Evolutionary conservation across 768 basidiomycete genomes (phyloP).

Genomic region (Psilocybe sp.): DNA sequence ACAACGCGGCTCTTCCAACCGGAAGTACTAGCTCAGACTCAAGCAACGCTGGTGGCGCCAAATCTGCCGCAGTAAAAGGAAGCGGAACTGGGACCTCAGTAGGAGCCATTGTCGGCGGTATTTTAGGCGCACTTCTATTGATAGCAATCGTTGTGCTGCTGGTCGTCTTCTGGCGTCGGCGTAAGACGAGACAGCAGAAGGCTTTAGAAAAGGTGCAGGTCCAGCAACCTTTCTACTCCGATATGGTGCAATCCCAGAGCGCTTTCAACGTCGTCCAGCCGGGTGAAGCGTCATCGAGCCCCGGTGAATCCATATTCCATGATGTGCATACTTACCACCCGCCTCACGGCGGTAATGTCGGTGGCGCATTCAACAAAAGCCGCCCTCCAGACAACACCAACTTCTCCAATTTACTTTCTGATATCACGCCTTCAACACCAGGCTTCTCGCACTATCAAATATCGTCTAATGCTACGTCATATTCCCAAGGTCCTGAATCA

Average conservation of each 20-base stretch:
- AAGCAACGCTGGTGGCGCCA: not conserved
- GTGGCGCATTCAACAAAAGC: too few relatives aligned
- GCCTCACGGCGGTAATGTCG: too few relatives aligned
- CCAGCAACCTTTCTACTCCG: too few relatives aligned
- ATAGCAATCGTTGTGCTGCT: not conserved
- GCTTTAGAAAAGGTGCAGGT: not conserved
- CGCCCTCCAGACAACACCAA: too few relatives aligned
- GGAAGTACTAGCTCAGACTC: not conserved
- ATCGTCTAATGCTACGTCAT: not conserved
- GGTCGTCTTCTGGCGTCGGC: not conserved
- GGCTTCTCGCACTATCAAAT: not conserved
- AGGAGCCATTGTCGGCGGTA: constrained; percentile 5
- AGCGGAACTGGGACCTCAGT: not conserved
- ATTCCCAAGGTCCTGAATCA: too few relatives aligned
- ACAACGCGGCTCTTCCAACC: not conserved
- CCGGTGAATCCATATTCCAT: too few relatives aligned
- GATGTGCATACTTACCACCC: too few relatives aligned
- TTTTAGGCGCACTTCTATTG: constrained; percentile 1
- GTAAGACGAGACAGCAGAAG: not conserved
- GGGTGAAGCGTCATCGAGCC: too few relatives aligned
- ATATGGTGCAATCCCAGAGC: too few relatives aligned
- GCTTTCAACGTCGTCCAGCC: too few relatives aligned
- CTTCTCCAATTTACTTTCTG: too few relatives aligned
- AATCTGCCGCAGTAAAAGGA: not conserved
- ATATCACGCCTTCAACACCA: not conserved